Conservation (phyloP, 495 filamentous ascomycete genomes). For the Xylaria flabelliformis region DNA sequence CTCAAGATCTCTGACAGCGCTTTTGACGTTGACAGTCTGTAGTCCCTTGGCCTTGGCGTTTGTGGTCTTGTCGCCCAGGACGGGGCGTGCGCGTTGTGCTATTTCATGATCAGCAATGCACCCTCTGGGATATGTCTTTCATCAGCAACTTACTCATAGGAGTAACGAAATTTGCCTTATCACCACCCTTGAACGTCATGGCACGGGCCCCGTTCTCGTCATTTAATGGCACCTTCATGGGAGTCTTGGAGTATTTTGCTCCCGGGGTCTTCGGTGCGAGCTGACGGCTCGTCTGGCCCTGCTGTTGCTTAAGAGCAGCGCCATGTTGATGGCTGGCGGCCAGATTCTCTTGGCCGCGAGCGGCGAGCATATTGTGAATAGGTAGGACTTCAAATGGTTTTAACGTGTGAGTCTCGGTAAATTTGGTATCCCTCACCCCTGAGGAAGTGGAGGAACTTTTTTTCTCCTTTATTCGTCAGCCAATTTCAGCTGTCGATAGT, state of each 20-base stretch:
- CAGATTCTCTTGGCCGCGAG: conserved; percentile 89
- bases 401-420: conserved; percentile 15
- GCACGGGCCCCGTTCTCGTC: conserved; percentile 73
- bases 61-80: conserved; percentile 91
- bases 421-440: neutral
- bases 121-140: neutral
- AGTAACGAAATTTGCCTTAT: conserved; percentile 70
- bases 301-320: conserved; percentile 79
- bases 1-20: conserved; percentile 48
- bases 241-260: conserved; percentile 78
- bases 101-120: conserved; percentile 38
- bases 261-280: conserved; percentile 76
- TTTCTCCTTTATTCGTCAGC: neutral
- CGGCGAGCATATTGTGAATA: conserved; percentile 69
- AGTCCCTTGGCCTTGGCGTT: conserved; percentile 84
- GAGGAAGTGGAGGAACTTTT: neutral
- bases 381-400: neutral
- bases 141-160: conserved; percentile 69
- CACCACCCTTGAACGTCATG: conserved; percentile 57
- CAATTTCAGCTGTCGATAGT: conserved; percentile 20
- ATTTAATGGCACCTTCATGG: conserved; percentile 80
- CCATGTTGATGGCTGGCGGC: conserved; percentile 73
- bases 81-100: conserved; percentile 77
- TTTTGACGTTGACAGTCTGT: conserved; percentile 52
- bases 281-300: conserved; percentile 58